phyloP scores from a whole-genome alignment of 352 stramenopile genomes.

The Pseudoperonospora humuli region DNA sequence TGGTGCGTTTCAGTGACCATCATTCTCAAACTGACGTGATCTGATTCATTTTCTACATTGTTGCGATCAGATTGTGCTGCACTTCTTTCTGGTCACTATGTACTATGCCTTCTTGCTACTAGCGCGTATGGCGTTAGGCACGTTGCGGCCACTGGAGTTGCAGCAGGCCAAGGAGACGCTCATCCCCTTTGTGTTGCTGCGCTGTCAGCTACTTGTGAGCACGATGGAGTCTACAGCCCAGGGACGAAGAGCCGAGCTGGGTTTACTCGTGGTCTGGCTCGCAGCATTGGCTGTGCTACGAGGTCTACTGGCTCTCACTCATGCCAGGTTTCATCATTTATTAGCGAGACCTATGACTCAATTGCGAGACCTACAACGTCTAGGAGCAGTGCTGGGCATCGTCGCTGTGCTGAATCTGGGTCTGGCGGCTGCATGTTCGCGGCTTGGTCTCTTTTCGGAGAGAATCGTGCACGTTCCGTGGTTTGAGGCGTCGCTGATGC shows the following conservation, averaged over 20 bases:
- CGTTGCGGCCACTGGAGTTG: slow-evolving; percentile 44
- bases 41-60: slow-evolving; percentile 1
- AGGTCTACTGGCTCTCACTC: slow-evolving; percentile 50
- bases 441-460: slow-evolving; percentile 34
- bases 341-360: slow-evolving; percentile 57
- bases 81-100: slow-evolving; percentile 61
- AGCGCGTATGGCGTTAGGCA: slow-evolving; percentile 35
- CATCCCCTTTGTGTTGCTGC: slow-evolving; percentile 68
- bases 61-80: slow-evolving; percentile 46
- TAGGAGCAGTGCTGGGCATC: slow-evolving; percentile 41
- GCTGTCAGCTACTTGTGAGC: slow-evolving; percentile 59
- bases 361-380: slow-evolving; percentile 42
- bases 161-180: slow-evolving; percentile 79
- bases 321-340: slow-evolving; percentile 58
- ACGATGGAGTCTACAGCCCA: slow-evolving; percentile 40
- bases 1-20: slow-evolving; percentile 31
- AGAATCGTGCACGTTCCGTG: slow-evolving; percentile 62
- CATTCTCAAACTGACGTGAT: slow-evolving; percentile 5
- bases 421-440: slow-evolving; percentile 32
- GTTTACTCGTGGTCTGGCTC: slow-evolving; percentile 57
- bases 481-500: slow-evolving; percentile 62
- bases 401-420: slow-evolving; percentile 37
- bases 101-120: slow-evolving; percentile 58
- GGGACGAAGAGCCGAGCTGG: slow-evolving; percentile 28
- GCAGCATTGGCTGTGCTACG: slow-evolving; percentile 51